These are phyloP conservation scores for Colletotrichum tamarilloi DNA, from an alignment of 2,329 filamentous ascomycete species.

Conservation along the genomic window DNA sequence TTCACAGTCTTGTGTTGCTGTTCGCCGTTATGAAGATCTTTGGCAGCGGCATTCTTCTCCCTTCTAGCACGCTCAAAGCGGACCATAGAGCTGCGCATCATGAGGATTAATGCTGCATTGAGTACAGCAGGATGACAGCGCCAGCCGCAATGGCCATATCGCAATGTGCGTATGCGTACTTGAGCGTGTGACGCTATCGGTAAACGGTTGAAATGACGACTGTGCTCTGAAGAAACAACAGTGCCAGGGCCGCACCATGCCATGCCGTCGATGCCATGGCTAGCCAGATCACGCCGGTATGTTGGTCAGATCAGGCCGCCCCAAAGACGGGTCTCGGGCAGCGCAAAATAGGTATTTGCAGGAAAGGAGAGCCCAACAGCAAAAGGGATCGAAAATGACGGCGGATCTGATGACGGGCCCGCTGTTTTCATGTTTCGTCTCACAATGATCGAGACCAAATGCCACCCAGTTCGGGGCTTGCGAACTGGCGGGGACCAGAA, in stretches of 20 bases:
- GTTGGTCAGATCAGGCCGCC: not conserved
- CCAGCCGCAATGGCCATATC: not conserved
- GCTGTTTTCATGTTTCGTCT: constrained; percentile 31
- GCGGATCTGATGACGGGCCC: constrained; percentile 12
- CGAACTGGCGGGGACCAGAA: constrained; percentile 30
- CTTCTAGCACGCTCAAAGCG: not conserved
- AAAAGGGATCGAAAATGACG: constrained; percentile 17
- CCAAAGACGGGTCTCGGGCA: constrained; percentile 23
- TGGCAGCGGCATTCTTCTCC: not conserved
- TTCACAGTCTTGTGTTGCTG: not conserved
- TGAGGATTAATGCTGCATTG: not conserved
- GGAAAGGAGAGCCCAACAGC: constrained; percentile 3
- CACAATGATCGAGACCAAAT: constrained; percentile 21
- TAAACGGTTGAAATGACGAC: not conserved
- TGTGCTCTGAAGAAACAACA: not conserved
- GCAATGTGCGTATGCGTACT: not conserved
- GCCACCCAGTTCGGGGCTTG: constrained; percentile 28
- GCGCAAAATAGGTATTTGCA: not conserved
- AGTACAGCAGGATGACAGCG: not conserved
- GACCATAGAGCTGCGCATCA: not conserved
- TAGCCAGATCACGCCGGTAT: not conserved
- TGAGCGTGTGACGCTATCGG: not conserved
- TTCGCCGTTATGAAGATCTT: not conserved
- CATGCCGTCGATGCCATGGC: not conserved
- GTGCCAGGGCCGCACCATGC: not conserved